phyloP scores from a whole-genome alignment of 2,329 filamentous ascomycete genomes.

The Tolypocladium tundrense region DNA sequence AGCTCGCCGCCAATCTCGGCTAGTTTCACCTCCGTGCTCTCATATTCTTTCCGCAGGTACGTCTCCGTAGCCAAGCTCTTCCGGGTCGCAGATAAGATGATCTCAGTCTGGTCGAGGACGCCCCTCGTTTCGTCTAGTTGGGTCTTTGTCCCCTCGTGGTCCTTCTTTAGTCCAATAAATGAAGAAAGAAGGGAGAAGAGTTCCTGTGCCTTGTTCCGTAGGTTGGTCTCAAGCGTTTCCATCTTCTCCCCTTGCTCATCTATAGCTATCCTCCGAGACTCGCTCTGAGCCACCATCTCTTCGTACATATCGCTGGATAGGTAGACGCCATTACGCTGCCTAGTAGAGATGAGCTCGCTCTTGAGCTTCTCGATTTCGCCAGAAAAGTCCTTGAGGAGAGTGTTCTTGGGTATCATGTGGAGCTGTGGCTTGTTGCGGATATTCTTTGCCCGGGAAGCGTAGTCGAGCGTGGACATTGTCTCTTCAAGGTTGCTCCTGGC shows the following conservation, averaged over 20 bases:
- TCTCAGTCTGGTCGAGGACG: too few species aligned
- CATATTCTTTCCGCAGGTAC: too few species aligned
- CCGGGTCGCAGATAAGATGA: conserved; percentile 42
- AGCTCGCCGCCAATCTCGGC: conserved; percentile 60
- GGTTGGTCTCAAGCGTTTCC: conserved; percentile 79
- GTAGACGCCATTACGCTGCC: conserved; percentile 92
- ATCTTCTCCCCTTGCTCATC: conserved; percentile 91
- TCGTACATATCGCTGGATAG: conserved; percentile 86
- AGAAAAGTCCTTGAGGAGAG: conserved; percentile 71
- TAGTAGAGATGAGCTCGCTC: conserved; percentile 82
- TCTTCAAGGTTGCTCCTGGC: conserved; percentile 88
- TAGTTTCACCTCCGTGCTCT: too few species aligned
- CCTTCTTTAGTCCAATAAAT: conserved; percentile 81
- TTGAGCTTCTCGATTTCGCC: conserved; percentile 50
- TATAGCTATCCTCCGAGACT: conserved; percentile 73
- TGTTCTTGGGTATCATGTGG: conserved; percentile 85
- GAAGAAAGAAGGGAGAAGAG: conserved; percentile 76
- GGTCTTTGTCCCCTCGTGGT: conserved; percentile 62
- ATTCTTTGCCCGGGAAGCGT: conserved; percentile 74
- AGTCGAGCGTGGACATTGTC: conserved; percentile 95
- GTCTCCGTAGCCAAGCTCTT: conserved; percentile 71
- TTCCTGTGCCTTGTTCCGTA: conserved; percentile 90
- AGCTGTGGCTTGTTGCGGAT: conserved; percentile 96
- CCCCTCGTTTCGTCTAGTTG: conserved; percentile 15
- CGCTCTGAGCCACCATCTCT: conserved; percentile 82